Evolutionary conservation across 83 land plant genomes (phyloP), one percentile per base, ranked within the genome.

Genomic region (Larix sibirica): DNA sequence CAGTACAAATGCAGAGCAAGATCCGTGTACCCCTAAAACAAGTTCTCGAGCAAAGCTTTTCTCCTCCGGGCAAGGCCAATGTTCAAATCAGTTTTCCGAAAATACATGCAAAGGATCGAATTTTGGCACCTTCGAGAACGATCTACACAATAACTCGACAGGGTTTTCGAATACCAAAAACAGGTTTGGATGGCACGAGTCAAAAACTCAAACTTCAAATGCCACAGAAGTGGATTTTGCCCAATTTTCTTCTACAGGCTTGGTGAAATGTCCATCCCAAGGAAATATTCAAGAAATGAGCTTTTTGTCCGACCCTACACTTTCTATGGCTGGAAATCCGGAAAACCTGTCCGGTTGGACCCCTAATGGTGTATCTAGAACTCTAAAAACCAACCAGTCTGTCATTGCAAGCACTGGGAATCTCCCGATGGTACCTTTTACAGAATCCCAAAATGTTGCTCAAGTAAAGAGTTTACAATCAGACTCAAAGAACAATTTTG

Each of bases 151-250:
- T 36, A 79, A 12, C 6, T 60, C 14, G 18, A 60, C 24, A 33
- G 44, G 26, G 16, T 62, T 38, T 79, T 79, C 81, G 10, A 14
- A 61, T 24, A 7, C 63, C 4, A 79, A 62, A 60, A 79, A 62
- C 66, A 79, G 66, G 47, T 79, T 79, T 79, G 81, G 81, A 33
- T 79, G 66, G 81, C 81, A 61, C 14, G 81, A 79, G 40, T 23
- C 66, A n/a, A 79, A 3, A 63, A 38, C 38, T 61, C 65, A 61
- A 33, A 36, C 56, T 76, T 76, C 0, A 4, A 24, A 36, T 76
- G 36, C 60, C 38, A 23, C 61, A 24, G 79, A 76, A 24, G 56
- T 76, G 79, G 79, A 76, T 54, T 47, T 54, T 54, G 31, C 79
- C 20, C 14, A 9, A 6, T 26, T 23, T 76, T 76, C 61, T 76